Conservation (phyloP, 768 basidiomycete genomes). For the Lepiota venenata region DNA sequence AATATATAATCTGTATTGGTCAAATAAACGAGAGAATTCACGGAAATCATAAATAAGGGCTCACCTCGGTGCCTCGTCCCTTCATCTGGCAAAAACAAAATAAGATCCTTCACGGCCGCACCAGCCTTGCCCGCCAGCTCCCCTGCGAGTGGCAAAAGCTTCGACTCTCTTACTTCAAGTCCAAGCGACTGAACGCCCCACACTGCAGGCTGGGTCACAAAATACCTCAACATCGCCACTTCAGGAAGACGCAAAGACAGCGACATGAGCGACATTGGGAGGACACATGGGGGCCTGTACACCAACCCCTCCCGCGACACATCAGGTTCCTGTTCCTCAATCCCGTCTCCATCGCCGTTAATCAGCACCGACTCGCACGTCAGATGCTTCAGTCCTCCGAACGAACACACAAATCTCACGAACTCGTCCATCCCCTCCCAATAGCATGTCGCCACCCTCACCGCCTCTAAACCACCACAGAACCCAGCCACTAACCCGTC, state of each 20-base stretch:
- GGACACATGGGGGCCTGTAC: not conserved
- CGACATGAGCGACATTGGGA: not conserved
- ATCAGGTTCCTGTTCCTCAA: not conserved
- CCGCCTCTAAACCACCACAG: not conserved
- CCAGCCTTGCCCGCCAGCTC: not conserved
- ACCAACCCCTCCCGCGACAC: not conserved
- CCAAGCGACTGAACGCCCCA: not conserved
- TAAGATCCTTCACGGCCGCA: not conserved
- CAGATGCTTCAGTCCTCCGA: not conserved
- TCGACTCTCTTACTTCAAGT: not conserved
- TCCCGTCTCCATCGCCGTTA: not conserved
- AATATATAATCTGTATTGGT: no score
- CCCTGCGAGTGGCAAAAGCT: not conserved
- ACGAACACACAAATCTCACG: conserved; percentile 1
- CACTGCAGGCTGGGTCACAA: not conserved
- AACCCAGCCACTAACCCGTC: not conserved
- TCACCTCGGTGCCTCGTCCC: not conserved
- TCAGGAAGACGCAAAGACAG: conserved; percentile 1
- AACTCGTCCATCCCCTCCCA: conserved; percentile 7
- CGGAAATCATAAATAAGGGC: no score
- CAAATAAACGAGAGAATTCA: no score
- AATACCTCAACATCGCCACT: conserved; percentile 6
- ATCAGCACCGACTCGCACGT: conserved; percentile 9
- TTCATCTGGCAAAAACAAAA: not conserved
- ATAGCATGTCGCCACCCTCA: conserved; percentile 9